phyloP scores from a whole-genome alignment of 2,329 filamentous ascomycete species.

The Curvularia spicifera region DNA sequence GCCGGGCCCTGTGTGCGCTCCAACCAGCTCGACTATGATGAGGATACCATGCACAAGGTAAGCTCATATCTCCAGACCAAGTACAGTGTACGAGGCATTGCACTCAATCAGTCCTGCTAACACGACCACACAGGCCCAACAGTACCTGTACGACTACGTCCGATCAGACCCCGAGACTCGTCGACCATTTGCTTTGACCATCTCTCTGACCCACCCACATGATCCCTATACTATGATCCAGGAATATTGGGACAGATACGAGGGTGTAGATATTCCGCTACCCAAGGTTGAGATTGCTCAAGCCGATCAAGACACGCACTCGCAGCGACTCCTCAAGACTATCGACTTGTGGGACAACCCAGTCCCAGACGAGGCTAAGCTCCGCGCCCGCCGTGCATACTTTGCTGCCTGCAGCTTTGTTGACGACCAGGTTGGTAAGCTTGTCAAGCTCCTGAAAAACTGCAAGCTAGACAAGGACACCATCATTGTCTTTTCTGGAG shows the following conservation, averaged over 20 bases:
- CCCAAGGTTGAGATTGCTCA: conserved; percentile 79
- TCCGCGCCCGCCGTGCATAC: conserved; percentile 83
- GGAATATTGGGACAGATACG: conserved; percentile 92
- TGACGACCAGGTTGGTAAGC: conserved; percentile 86
- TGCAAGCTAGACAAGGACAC: conserved; percentile 84
- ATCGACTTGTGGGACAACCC: conserved; percentile 85
- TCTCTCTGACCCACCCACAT: conserved; percentile 92
- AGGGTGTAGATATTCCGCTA: conserved; percentile 83
- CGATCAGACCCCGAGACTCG: conserved; percentile 73
- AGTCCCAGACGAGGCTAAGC: conserved; percentile 85
- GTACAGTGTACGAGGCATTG: neutral
- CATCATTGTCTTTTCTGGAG: conserved; percentile 89
- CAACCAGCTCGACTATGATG: conserved; percentile 95
- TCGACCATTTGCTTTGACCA: conserved; percentile 84
- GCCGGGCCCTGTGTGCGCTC: conserved; percentile 87
- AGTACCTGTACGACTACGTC: conserved; percentile 90
- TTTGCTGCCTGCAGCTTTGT: conserved; percentile 94
- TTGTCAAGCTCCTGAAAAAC: conserved; percentile 77
- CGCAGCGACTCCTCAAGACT: conserved; percentile 82
- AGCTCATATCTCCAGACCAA: conserved; percentile 9
- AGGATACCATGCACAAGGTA: conserved; percentile 88
- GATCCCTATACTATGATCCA: conserved; percentile 94
- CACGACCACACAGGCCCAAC: conserved; percentile 63
- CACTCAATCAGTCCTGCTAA: conserved; percentile 11
- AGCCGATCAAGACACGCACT: conserved; percentile 84